Percentiles rank a stretch among this genome's conserved stretches.
phyloP scores from a whole-genome alignment of 2,329 filamentous ascomycete genomes.

The Hypoxylon sp. region DNA sequence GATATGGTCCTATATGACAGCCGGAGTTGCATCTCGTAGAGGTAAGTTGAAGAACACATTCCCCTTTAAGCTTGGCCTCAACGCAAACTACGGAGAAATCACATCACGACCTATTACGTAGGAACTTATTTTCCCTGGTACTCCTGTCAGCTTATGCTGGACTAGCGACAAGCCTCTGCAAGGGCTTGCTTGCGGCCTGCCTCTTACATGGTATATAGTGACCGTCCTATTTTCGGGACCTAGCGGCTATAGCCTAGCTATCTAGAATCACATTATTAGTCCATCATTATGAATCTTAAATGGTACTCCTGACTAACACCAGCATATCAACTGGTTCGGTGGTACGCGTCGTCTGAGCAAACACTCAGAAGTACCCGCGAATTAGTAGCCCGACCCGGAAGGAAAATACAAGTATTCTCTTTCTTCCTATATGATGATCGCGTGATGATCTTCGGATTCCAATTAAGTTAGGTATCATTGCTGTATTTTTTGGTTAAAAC shows the following conservation, averaged over 20 bases:
- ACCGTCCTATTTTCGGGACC: constrained; percentile 5
- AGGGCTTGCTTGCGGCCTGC: constrained; percentile 16
- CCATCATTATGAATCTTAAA: constrained; percentile 15
- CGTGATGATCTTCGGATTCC: constrained; percentile 34
- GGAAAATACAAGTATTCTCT: constrained; percentile 20
- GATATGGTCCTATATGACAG: constrained; percentile 29
- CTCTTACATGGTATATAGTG: constrained; percentile 26
- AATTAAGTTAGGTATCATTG: constrained; percentile 33
- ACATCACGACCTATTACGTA: constrained; percentile 28
- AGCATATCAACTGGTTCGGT: constrained; percentile 22
- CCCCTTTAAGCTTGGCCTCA: constrained; percentile 40
- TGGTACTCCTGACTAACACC: constrained; percentile 8
- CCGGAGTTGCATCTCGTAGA: constrained; percentile 39
- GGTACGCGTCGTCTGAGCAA: constrained; percentile 19
- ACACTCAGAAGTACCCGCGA: constrained; percentile 13
- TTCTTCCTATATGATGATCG: constrained; percentile 27
- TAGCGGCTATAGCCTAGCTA: constrained; percentile 4
- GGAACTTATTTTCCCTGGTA: constrained; percentile 11
- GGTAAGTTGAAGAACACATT: constrained; percentile 43
- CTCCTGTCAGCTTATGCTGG: constrained; percentile 21
- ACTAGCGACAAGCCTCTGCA: constrained; percentile 22
- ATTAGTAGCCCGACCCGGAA: constrained; percentile 32
- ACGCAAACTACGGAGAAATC: constrained; percentile 29
- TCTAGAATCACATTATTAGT: constrained; percentile 20
- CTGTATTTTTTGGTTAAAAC: constrained; percentile 9